Evolutionary conservation across 306 rosid genomes (phyloP).

Genomic region (Abrus pulchellus): DNA sequence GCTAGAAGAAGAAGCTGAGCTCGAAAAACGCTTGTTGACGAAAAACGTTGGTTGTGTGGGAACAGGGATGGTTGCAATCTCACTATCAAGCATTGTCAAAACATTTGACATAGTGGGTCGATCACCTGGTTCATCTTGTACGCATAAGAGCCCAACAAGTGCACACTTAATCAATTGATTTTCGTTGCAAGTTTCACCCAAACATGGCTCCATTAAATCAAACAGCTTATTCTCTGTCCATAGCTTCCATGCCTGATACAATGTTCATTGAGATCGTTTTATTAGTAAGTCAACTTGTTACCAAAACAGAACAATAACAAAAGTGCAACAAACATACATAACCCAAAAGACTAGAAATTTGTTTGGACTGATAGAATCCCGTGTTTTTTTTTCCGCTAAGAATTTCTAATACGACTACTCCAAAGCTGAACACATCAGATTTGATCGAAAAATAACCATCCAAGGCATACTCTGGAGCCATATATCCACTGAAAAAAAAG

Average conservation of each 20-base stretch:
- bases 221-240: constrained; percentile 58
- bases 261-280: neutral
- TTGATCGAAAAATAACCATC: constrained; percentile 63
- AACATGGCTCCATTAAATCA: constrained; percentile 55
- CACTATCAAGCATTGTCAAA: constrained; percentile 58
- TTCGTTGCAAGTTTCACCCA: constrained; percentile 46
- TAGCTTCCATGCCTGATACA: constrained; percentile 61
- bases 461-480: constrained; percentile 63
- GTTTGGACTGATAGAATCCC: constrained; percentile 49
- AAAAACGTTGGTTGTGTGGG: constrained; percentile 61
- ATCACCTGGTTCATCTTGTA: constrained; percentile 65
- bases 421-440: constrained; percentile 68
- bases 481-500: constrained; percentile 55
- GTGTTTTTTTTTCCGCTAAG: constrained; percentile 64
- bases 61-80: constrained; percentile 45
- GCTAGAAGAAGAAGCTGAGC: constrained; percentile 54
- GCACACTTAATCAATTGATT: constrained; percentile 55
- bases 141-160: constrained; percentile 55
- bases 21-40: constrained; percentile 11
- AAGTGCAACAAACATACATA: constrained; percentile 49
- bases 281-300: neutral
- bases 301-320: neutral
- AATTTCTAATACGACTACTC: constrained; percentile 66
- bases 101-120: constrained; percentile 62
- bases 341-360: constrained; percentile 59